Evolutionary conservation across 2,329 filamentous ascomycete genomes (phyloP).

Genomic region (Epicoccum nigrum): DNA sequence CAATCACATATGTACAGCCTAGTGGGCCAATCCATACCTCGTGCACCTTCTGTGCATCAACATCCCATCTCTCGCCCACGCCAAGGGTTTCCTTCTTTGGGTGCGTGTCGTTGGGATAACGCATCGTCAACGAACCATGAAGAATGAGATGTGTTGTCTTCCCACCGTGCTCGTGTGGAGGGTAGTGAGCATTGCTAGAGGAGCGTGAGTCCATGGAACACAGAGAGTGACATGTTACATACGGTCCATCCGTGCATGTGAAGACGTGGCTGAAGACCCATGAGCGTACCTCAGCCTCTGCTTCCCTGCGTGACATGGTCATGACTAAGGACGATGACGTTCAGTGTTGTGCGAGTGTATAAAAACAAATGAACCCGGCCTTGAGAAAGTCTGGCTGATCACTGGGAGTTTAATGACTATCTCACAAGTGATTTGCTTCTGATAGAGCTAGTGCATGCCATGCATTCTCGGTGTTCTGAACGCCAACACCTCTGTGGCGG

Average conservation of each 20-base stretch:
- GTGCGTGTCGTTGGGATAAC: constrained; percentile 65
- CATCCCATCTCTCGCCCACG: constrained; percentile 68
- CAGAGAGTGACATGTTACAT: constrained; percentile 38
- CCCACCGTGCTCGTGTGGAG: constrained; percentile 68
- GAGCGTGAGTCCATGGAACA: background rate
- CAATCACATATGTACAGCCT: constrained; percentile 72
- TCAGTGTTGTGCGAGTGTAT: background rate
- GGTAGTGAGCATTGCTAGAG: constrained; percentile 65
- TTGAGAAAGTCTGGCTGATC: background rate
- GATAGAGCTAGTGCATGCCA: background rate
- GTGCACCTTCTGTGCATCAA: constrained; percentile 67
- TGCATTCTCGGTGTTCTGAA: background rate
- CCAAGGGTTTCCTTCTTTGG: constrained; percentile 64
- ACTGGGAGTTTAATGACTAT: background rate
- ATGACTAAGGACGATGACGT: constrained; percentile 23
- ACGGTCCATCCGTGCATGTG: constrained; percentile 75
- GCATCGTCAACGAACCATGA: constrained; percentile 68
- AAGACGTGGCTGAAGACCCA: constrained; percentile 75
- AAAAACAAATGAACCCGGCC: background rate
- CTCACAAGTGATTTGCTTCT: background rate
- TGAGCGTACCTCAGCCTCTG: constrained; percentile 66
- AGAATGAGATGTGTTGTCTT: constrained; percentile 74
- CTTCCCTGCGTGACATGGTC: constrained; percentile 53
- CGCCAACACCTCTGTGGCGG: constrained; percentile 11
- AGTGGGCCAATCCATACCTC: constrained; percentile 72